phyloP scores from a whole-genome alignment of 2,329 filamentous ascomycete species.

The Penicillium sp. region DNA sequence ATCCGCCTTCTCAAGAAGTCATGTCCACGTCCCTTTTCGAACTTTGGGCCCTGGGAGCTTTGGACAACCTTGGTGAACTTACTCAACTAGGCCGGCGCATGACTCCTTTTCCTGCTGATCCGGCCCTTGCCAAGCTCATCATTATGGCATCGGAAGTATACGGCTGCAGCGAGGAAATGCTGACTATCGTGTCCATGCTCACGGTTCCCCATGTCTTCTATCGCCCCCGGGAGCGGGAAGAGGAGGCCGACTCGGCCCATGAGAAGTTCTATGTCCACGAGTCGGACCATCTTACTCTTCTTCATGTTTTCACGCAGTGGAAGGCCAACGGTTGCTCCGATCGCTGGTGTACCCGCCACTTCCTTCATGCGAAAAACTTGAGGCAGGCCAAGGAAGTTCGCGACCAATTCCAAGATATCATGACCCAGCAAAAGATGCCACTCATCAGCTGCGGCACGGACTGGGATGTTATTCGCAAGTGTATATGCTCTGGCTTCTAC shows the following conservation, averaged over 20 bases:
- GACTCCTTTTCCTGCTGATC: slow-evolving; percentile 98
- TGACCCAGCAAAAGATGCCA: slow-evolving; percentile 88
- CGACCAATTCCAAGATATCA: slow-evolving; percentile 90
- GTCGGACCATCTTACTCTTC: slow-evolving; percentile 91
- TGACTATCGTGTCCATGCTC: slow-evolving; percentile 97
- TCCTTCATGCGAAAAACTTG: slow-evolving; percentile 91
- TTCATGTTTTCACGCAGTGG: slow-evolving; percentile 97
- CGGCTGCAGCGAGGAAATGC: slow-evolving; percentile 94
- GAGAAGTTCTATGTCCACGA: slow-evolving; percentile 99
- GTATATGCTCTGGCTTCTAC: slow-evolving; percentile 97
- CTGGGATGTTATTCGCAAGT: slow-evolving; percentile 93
- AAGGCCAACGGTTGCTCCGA: slow-evolving; percentile 86
- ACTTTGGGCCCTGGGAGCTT: slow-evolving; percentile 89
- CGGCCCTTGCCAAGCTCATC: slow-evolving; percentile 88
- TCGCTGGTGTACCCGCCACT: slow-evolving; percentile 89
- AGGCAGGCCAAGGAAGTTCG: slow-evolving; percentile 90
- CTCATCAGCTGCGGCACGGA: slow-evolving; percentile 90
- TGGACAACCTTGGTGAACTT: slow-evolving; percentile 91
- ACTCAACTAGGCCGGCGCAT: slow-evolving; percentile 86
- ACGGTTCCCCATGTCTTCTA: slow-evolving; percentile 97
- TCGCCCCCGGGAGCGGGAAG: slow-evolving; percentile 91
- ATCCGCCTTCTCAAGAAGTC: slow-evolving; percentile 94
- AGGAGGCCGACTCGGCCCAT: slow-evolving; percentile 90
- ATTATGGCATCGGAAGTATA: slow-evolving; percentile 90
- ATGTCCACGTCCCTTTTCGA: slow-evolving; percentile 98